phyloP scores from a whole-genome alignment of 352 stramenopile species.

The Globisporangium recalcitrans region DNA sequence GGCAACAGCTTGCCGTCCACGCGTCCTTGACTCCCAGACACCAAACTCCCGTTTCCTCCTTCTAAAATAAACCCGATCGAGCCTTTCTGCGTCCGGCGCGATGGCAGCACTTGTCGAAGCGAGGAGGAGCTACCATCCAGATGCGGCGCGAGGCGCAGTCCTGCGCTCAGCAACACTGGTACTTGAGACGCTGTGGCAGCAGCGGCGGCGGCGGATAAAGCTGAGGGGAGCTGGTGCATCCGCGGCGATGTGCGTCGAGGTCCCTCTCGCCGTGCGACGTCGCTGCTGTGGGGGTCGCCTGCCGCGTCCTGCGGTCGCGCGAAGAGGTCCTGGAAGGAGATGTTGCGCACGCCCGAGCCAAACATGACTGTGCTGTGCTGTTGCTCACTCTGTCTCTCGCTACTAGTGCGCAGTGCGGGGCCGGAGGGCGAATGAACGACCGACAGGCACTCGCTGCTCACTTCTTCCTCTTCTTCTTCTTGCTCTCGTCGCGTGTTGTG shows the following conservation, averaged over 20 bases:
- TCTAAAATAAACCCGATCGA: slow-evolving; percentile 2
- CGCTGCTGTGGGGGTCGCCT: background rate
- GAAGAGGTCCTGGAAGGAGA: slow-evolving; percentile 9
- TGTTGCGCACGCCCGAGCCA: slow-evolving; percentile 3
- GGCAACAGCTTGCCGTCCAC: background rate
- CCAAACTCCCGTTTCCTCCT: background rate
- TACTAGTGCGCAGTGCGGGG: background rate
- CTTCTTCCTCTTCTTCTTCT: background rate
- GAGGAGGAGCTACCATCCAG: background rate
- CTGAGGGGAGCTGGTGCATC: background rate
- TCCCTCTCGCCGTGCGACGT: background rate
- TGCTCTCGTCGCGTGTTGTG: background rate
- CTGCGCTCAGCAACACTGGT: background rate
- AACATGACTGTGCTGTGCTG: background rate
- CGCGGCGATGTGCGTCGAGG: background rate
- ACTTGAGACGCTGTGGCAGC: background rate
- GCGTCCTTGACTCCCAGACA: background rate
- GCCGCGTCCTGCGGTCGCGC: background rate
- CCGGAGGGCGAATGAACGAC: background rate
- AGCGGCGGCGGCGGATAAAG: background rate
- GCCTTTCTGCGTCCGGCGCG: background rate
- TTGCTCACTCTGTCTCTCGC: background rate
- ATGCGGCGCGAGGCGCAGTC: background rate
- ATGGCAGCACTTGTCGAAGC: slow-evolving; percentile 3
- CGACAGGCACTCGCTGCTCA: background rate